Evolutionary conservation across 257 asterid species (phyloP).

Genomic region (Galeopsis tetrahit): DNA sequence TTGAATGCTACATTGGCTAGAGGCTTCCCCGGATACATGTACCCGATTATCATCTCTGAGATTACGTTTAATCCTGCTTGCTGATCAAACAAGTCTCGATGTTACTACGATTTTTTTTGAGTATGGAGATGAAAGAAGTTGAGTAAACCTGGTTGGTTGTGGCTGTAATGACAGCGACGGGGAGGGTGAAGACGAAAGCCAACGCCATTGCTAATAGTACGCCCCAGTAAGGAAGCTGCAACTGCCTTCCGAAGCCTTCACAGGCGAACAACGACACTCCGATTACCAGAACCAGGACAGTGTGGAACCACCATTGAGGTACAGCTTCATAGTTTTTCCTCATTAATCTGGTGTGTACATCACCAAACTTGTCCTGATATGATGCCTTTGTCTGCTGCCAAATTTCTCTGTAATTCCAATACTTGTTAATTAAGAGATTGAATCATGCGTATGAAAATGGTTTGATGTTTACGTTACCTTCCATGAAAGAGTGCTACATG

Average conservation of each 20-base stretch:
- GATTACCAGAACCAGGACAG: conserved; percentile 42
- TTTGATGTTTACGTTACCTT: conserved; percentile 42
- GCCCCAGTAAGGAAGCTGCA: conserved; percentile 84
- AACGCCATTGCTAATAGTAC: conserved; percentile 54
- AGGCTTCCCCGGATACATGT: conserved; percentile 71
- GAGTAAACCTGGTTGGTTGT: conserved; percentile 62
- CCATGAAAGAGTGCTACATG: conserved; percentile 74
- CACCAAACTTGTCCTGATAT: conserved; percentile 56
- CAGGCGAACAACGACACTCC: conserved; percentile 53
- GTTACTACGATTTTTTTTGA: neutral
- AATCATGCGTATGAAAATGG: neutral
- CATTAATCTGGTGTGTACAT: conserved; percentile 70
- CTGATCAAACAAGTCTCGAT: conserved; percentile 32
- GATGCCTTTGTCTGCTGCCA: conserved; percentile 71
- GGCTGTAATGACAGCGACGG: conserved; percentile 64
- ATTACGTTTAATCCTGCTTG: conserved; percentile 60
- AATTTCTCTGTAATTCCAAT: conserved; percentile 42
- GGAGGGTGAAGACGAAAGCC: conserved; percentile 63
- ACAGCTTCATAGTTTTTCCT: conserved; percentile 66
- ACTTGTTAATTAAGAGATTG: neutral
- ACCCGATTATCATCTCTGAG: conserved; percentile 71
- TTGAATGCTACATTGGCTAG: conserved; percentile 66
- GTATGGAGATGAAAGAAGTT: neutral
- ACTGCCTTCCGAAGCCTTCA: conserved; percentile 58
- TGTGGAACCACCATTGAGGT: conserved; percentile 80